phyloP scores from a whole-genome alignment of 768 basidiomycete species.

The Clitopilus hobsonii region DNA sequence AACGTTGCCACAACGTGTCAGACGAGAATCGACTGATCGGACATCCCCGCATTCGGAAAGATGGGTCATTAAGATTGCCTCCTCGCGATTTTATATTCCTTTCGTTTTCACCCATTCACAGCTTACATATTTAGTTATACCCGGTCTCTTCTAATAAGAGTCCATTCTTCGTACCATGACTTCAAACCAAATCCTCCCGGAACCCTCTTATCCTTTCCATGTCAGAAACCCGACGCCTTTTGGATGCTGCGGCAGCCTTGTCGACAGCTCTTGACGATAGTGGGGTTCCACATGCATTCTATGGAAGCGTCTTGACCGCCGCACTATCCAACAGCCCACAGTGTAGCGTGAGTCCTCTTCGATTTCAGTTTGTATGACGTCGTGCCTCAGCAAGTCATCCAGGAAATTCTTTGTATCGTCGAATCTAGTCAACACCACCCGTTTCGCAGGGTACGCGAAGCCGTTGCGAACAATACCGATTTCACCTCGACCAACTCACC shows the following conservation, averaged over 20 bases:
- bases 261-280: constrained; percentile 54
- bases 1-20: constrained; percentile 39
- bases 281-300: constrained; percentile 74
- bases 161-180: constrained; percentile 18
- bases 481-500: constrained; percentile 69
- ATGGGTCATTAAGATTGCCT: constrained; percentile 34
- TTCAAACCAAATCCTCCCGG: constrained; percentile 18
- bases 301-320: constrained; percentile 71
- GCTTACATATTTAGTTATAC: constrained; percentile 45
- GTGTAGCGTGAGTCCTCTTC: constrained; percentile 50
- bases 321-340: constrained; percentile 61
- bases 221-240: constrained; percentile 69
- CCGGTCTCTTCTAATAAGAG: constrained; percentile 31
- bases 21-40: constrained; percentile 36
- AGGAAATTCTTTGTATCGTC: constrained; percentile 87
- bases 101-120: constrained; percentile 39
- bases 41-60: constrained; percentile 38
- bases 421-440: constrained; percentile 71
- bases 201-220: constrained; percentile 33
- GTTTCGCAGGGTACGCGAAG: constrained; percentile 78
- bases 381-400: constrained; percentile 11
- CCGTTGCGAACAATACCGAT: constrained; percentile 57
- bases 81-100: constrained; percentile 41
- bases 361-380: background rate
- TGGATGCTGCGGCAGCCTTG: constrained; percentile 75